A percentile compares a stretch with the other conserved stretches of the same genome.
phyloP scores from a whole-genome alignment of 768 basidiomycete genomes.

The Russula sp. region DNA sequence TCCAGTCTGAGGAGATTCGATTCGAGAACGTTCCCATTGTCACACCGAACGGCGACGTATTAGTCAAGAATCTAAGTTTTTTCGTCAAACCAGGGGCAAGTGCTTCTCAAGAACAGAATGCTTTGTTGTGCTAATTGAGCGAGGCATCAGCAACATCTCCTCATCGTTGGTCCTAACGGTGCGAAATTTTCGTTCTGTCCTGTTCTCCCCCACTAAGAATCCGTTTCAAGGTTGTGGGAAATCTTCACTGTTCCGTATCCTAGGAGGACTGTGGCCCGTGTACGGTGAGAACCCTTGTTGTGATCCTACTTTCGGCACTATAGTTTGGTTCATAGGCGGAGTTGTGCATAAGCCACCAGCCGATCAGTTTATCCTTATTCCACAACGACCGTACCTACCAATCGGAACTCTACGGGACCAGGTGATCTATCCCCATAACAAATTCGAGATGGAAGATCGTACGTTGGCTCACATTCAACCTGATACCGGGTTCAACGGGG shows the following conservation, averaged over 20 bases:
- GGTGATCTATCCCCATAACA: slow-evolving; percentile 89
- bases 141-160: slow-evolving; percentile 63
- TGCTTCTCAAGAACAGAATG: slow-evolving; percentile 1
- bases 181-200: slow-evolving; percentile 10
- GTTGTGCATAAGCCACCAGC: slow-evolving; percentile 85
- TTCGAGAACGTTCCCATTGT: slow-evolving; percentile 94
- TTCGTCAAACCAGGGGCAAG: slow-evolving; percentile 79
- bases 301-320: background rate
- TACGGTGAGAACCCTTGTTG: slow-evolving; percentile 31
- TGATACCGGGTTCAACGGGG: background rate
- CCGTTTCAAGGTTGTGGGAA: slow-evolving; percentile 64
- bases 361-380: slow-evolving; percentile 87
- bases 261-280: slow-evolving; percentile 95
- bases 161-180: slow-evolving; percentile 95
- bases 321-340: slow-evolving; percentile 37
- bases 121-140: background rate
- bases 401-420: slow-evolving; percentile 93
- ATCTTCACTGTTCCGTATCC: slow-evolving; percentile 88
- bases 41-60: slow-evolving; percentile 91
- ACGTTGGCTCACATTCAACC: slow-evolving; percentile 3
- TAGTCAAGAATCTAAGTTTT: slow-evolving; percentile 81
- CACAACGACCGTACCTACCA: slow-evolving; percentile 93
- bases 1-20: slow-evolving; percentile 82
- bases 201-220: background rate
- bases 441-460: slow-evolving; percentile 72